Evolutionary conservation across 2,329 filamentous ascomycete genomes (phyloP), one percentile per base, ranked within the genome.

Genomic region (Venturia pyrina): DNA sequence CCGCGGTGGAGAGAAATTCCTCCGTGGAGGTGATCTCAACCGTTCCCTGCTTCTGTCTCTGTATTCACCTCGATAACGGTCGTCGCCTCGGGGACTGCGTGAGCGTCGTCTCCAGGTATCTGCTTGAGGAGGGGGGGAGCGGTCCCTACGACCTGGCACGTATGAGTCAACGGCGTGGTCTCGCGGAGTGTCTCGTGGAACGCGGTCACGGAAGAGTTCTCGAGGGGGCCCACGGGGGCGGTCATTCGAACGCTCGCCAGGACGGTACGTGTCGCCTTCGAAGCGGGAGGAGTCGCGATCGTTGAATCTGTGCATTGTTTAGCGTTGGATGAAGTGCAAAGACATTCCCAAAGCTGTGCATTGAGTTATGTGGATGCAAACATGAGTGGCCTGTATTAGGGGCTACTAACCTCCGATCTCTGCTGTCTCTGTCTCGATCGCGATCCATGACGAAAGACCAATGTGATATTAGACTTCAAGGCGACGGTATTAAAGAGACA

Each of bases 11-110:
- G 56, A 62, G 63, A 73, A 77, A 48, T 67, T 72, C 62, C 80
- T 75, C 10, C 78, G 75, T 24, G 79, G 77, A 50, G 83, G 83
- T 40, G 83, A 83, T 69, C 80, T 76, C 61, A 78, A 77, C 68
- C 79, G 75, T 65, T 72, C 78, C 73, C 80, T 76, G 70, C 63
- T 65, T n/a, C 63, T 56, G 34, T 59, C 53, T 44, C 63, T 65
- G 32, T 59, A 59, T 37, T 59, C 53, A 32, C 53, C 53, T 59
- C 53, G 53, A 59, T 59, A 59, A 19, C 53, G 53, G 32, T 59
- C 44, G 60, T 62, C 44, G 17, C 44, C 60, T 32, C 60, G 72
- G 48, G 75, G 76, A 67, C 78, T 78, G 66, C 75, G 74, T 28
- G 75, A 80, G 61, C 76, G 69, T 63, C 75, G 74, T 40, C 75